Percentiles rank a stretch among this genome's conserved stretches.
phyloP scores from a whole-genome alignment of 2,329 filamentous ascomycete species.

The Orbilia blumenaviensis region DNA sequence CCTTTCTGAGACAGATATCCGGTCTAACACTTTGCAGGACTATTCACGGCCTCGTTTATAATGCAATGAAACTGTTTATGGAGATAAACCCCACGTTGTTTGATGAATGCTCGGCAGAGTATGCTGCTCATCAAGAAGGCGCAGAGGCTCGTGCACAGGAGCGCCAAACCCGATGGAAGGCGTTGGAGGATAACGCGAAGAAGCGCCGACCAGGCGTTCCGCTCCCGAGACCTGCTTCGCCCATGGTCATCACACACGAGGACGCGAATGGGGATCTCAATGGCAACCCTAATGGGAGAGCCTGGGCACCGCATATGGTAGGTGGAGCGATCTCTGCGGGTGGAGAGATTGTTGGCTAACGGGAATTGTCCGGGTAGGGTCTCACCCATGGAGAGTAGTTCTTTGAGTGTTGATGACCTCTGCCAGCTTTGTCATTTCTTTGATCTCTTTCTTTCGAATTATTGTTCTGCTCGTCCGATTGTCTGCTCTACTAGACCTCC shows the following conservation, averaged over 20 bases:
- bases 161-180: conserved; percentile 88
- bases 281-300: conserved; percentile 49
- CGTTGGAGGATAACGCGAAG: conserved; percentile 71
- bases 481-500: conserved; percentile 8
- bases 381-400: conserved; percentile 33
- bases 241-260: conserved; percentile 52
- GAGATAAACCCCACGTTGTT: conserved; percentile 99
- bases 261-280: conserved; percentile 33
- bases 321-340: conserved; percentile 36
- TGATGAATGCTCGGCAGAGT: conserved; percentile 97
- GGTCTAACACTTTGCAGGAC: conserved; percentile 71
- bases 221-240: conserved; percentile 38
- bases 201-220: conserved; percentile 31
- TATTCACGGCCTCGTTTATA: conserved; percentile 99
- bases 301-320: conserved; percentile 52
- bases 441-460: not conserved
- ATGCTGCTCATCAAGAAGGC: conserved; percentile 94
- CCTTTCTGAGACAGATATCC: not conserved
- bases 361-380: conserved; percentile 37
- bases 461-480: conserved; percentile 16
- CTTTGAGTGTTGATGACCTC: conserved; percentile 10
- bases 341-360: conserved; percentile 41
- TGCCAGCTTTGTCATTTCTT: conserved; percentile 7
- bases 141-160: conserved; percentile 83
- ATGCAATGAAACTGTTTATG: conserved; percentile 99